Evolutionary conservation across 208 protist species (phyloP).

Genomic region (Histomonas meleagridis): DNA sequence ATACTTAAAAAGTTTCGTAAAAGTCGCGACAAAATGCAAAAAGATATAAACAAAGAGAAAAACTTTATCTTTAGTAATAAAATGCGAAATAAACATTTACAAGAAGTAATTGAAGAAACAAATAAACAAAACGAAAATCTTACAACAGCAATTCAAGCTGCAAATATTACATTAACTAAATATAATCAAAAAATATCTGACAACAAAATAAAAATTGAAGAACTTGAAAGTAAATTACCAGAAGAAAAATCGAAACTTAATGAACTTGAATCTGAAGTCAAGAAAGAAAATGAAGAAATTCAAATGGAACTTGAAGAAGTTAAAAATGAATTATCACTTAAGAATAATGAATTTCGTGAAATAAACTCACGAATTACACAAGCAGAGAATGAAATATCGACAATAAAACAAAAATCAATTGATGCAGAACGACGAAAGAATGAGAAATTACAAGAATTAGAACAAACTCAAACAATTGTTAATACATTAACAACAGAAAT

Average conservation of each 20-base stretch:
- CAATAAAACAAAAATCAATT: slow-evolving; percentile 32
- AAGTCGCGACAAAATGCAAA: no score
- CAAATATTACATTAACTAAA: no score
- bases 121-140: background rate
- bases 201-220: background rate
- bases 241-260: slow-evolving; percentile 26
- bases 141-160: background rate
- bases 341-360: background rate
- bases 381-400: background rate
- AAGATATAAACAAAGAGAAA: background rate
- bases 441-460: background rate
- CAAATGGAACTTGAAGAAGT: slow-evolving; percentile 32
- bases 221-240: background rate
- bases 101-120: slow-evolving; percentile 50
- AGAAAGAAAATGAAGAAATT: slow-evolving; percentile 42
- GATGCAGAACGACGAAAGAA: background rate
- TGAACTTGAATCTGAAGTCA: background rate
- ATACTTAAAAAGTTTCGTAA: no score
- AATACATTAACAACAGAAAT: background rate
- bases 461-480: background rate
- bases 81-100: slow-evolving; percentile 68
- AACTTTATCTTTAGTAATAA: background rate
- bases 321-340: slow-evolving; percentile 37
- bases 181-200: background rate
- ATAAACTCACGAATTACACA: background rate